Evolutionary conservation across 2,329 filamentous ascomycete genomes (phyloP).

Genomic region (Epichloe baconii): DNA sequence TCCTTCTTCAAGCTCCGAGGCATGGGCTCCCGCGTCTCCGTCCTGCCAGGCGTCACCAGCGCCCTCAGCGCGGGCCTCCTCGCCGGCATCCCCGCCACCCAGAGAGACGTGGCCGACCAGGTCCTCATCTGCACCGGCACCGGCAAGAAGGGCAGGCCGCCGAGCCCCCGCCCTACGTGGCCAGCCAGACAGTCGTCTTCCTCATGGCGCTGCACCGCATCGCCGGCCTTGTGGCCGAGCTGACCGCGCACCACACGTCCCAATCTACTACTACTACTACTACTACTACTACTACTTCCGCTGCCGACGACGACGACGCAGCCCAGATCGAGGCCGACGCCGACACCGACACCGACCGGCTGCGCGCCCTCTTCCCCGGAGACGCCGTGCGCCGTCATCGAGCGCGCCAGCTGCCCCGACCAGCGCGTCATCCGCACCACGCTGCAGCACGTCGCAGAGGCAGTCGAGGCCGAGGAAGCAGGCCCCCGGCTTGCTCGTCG

Average conservation of each 20-base stretch:
- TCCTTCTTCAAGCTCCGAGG: constrained; percentile 67
- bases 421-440: constrained; percentile 88
- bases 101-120: constrained; percentile 82
- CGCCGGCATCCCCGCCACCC: constrained; percentile 75
- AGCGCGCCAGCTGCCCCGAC: constrained; percentile 86
- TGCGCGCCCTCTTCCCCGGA: constrained; percentile 48
- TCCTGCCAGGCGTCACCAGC: constrained; percentile 83
- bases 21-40: constrained; percentile 47
- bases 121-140: constrained; percentile 95
- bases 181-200: constrained; percentile 75
- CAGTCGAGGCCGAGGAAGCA: constrained; percentile 76
- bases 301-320: no score
- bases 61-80: constrained; percentile 81
- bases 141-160: constrained; percentile 74
- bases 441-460: constrained; percentile 61
- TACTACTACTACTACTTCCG: no score
- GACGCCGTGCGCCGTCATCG: constrained; percentile 88
- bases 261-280: no score
- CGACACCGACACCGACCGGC: constrained; percentile 3
- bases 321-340: no score
- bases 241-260: constrained; percentile 37
- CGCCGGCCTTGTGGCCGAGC: constrained; percentile 54
- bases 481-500: constrained; percentile 83
- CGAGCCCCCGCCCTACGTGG: constrained; percentile 69
- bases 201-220: constrained; percentile 91